Evolutionary conservation across 2,329 filamentous ascomycete species (phyloP).

Genomic region (Aschersonia sp.): DNA sequence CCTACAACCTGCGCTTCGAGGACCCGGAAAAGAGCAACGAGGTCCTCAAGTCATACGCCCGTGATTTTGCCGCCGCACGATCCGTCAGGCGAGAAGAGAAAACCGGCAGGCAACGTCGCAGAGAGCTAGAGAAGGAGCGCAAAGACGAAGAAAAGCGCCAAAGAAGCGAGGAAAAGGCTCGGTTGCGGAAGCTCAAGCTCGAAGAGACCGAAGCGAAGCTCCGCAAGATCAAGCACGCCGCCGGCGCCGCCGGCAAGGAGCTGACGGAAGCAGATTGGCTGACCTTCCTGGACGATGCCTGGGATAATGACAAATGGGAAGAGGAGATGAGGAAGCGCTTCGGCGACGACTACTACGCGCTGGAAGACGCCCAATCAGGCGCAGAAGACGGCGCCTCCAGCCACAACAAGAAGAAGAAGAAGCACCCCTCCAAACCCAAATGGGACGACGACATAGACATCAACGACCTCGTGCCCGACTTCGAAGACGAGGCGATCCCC

Average conservation of each 20-base stretch:
- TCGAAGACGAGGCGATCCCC: slow-evolving; percentile 46
- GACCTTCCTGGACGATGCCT: slow-evolving; percentile 71
- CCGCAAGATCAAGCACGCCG: slow-evolving; percentile 75
- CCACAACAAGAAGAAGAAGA: slow-evolving; percentile 27
- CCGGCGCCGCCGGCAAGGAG: slow-evolving; percentile 56
- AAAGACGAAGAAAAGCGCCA: slow-evolving; percentile 68
- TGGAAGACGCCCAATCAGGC: slow-evolving; percentile 35
- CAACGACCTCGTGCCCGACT: slow-evolving; percentile 78
- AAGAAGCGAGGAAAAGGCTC: slow-evolving; percentile 66
- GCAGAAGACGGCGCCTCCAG: slow-evolving; percentile 35
- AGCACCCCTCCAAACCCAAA: slow-evolving; percentile 42
- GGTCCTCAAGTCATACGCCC: slow-evolving; percentile 73
- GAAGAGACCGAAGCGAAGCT: slow-evolving; percentile 85
- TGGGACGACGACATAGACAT: slow-evolving; percentile 99
- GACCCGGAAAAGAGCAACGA: slow-evolving; percentile 82
- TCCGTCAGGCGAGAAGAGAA: slow-evolving; percentile 77
- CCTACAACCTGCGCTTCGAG: slow-evolving; percentile 94
- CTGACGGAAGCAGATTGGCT: slow-evolving; percentile 68
- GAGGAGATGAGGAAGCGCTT: slow-evolving; percentile 79
- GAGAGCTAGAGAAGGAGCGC: slow-evolving; percentile 63
- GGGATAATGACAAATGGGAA: slow-evolving; percentile 85
- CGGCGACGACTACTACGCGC: slow-evolving; percentile 79
- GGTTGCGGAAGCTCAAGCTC: slow-evolving; percentile 74
- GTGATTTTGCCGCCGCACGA: slow-evolving; percentile 68
- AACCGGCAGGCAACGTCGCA: slow-evolving; percentile 59